These are phyloP conservation scores for Fusarium sp. DNA, from an alignment of 2,329 filamentous ascomycete genomes.

Conservation along the genomic window DNA sequence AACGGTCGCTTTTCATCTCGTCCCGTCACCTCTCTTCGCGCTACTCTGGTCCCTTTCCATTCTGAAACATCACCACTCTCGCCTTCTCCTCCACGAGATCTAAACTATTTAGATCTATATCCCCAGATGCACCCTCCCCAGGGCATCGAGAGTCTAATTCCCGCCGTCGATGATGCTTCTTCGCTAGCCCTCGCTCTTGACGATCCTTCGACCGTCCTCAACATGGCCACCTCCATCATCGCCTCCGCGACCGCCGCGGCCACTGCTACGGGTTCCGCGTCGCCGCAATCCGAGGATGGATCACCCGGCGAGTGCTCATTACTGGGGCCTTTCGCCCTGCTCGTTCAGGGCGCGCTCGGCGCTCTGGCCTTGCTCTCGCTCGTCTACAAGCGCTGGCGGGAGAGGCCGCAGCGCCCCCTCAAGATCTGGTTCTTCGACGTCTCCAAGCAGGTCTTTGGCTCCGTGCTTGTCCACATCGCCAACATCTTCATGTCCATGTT, in stretches of 20 bases:
- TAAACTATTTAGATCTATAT: slow-evolving; percentile 21
- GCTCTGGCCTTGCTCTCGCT: slow-evolving; percentile 84
- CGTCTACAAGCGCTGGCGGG: slow-evolving; percentile 93
- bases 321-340: slow-evolving; percentile 88
- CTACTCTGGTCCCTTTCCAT: slow-evolving; percentile 12
- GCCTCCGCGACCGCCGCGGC: slow-evolving; percentile 46
- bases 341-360: slow-evolving; percentile 90
- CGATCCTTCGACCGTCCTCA: slow-evolving; percentile 37
- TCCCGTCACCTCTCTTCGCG: background rate
- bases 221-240: slow-evolving; percentile 47
- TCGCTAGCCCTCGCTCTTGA: slow-evolving; percentile 36
- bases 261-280: slow-evolving; percentile 31
- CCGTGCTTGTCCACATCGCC: slow-evolving; percentile 88
- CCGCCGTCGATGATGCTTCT: slow-evolving; percentile 38
- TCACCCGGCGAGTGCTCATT: slow-evolving; percentile 84
- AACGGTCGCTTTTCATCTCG: slow-evolving; percentile 10
- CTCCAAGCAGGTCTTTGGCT: slow-evolving; percentile 96
- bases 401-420: slow-evolving; percentile 89
- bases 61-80: slow-evolving; percentile 38
- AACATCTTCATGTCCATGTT: slow-evolving; percentile 98
- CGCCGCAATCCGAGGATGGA: slow-evolving; percentile 50
- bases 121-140: slow-evolving; percentile 40
- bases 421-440: slow-evolving; percentile 99
- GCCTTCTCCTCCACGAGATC: slow-evolving; percentile 24
- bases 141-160: slow-evolving; percentile 30